Evolutionary conservation across 768 basidiomycete species (phyloP), one percentile per base, ranked within the genome.

Genomic region (Naganishia onofrii): DNA sequence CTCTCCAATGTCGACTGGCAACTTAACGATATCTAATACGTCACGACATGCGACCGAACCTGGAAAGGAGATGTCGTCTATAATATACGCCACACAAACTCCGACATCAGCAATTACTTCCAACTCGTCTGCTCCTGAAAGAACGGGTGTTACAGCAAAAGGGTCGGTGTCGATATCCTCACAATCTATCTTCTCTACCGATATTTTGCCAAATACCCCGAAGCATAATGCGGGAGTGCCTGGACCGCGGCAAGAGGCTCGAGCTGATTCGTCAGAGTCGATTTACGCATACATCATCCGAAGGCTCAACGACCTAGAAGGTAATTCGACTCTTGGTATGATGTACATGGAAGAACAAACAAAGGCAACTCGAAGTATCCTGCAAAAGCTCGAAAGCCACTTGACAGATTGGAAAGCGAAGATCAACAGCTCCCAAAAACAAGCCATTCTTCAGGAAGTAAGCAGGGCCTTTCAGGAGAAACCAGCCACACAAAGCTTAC

Each of bases 221-320:
- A 42, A 44, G 17, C 19, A 42, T n/a, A 10, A 26, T 23, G 15
- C 60, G 2, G 28, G 36, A 10, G 7, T n/a, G 6, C 36, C 28
- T 8, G 65, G 21, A 19, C 1, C n/a, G n/a, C 46, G 63, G 12
- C 69, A 65, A 34, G 52, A 65, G 21, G 38, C n/a, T n/a, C 51
- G 73, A 36, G 73, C 77, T 1, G 78, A 78, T 44, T 77, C 76
- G 7, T 78, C 78, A 9, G 96, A 99, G 79, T 94, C 92, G 1
- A 93, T 99, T 73, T 98, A 96, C 76, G 89, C 93, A 9, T 91
- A 89, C 15, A 99, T 98, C 74, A 94, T 94, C 88, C 95, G 96
- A 74, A 88, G 93, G 8, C 85, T 99, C 13, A 86, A 87, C 2
- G 86, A 87, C 7, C 85, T 98, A 17, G 94, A 98, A 80, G 85